Evolutionary conservation across 1,139 yeast genomes (phyloP).

Genomic region (Scheffersomyces segobiensis): DNA sequence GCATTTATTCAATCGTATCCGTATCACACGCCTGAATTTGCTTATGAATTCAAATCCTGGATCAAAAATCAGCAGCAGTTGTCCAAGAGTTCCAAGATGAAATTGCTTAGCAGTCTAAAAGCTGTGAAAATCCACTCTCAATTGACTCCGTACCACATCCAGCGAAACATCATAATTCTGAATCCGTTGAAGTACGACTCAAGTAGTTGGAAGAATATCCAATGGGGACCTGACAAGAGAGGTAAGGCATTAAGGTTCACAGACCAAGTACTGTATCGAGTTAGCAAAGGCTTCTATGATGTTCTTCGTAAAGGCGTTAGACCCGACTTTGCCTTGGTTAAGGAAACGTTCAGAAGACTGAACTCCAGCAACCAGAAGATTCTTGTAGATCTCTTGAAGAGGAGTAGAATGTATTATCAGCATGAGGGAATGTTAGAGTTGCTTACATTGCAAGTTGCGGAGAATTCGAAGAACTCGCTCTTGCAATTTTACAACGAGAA

Average conservation of each 20-base stretch:
- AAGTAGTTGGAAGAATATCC: constrained; percentile 21
- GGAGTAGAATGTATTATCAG: constrained; percentile 18
- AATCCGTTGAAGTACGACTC: constrained; percentile 19
- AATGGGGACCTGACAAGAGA: constrained; percentile 14
- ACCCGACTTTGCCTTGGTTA: constrained; percentile 34
- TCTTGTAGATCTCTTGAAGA: constrained; percentile 21
- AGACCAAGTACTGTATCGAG: constrained; percentile 33
- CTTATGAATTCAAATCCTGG: constrained; percentile 25
- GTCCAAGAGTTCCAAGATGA: constrained; percentile 7
- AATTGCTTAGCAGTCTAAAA: constrained; percentile 14
- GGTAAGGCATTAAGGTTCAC: constrained; percentile 15
- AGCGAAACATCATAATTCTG: constrained; percentile 14
- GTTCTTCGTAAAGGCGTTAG: constrained; percentile 34
- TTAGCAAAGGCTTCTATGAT: constrained; percentile 36
- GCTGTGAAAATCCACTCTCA: constrained; percentile 29
- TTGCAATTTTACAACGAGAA: constrained; percentile 5
- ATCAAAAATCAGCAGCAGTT: constrained; percentile 11
- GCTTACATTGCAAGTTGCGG: constrained; percentile 18
- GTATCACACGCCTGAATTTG: constrained; percentile 28
- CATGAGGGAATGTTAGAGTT: constrained; percentile 20
- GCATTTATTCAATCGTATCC: constrained; percentile 39
- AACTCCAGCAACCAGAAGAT: constrained; percentile 19
- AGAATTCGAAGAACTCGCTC: constrained; percentile 10
- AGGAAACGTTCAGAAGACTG: constrained; percentile 33
- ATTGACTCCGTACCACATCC: constrained; percentile 29